These are phyloP conservation scores for Candida ficus DNA, from an alignment of 805 yeast species.

Conservation along the genomic window DNA sequence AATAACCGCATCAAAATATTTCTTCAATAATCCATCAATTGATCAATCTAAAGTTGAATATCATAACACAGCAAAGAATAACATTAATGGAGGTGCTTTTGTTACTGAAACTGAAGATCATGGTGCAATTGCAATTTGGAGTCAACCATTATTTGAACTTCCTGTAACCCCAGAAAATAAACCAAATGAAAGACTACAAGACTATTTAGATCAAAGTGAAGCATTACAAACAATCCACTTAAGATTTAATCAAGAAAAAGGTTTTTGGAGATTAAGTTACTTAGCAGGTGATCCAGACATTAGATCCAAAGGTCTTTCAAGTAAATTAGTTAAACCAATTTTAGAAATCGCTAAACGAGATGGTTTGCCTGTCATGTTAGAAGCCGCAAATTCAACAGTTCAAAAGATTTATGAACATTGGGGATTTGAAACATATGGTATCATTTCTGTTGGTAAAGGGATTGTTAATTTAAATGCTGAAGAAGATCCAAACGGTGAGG, in stretches of 20 bases:
- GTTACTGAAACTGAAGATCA: slow-evolving; percentile 1
- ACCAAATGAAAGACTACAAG: too few species aligned
- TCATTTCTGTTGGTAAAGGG: slow-evolving; percentile 2
- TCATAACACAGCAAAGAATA: background rate
- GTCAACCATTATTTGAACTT: too few species aligned
- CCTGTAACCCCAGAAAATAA: too few species aligned
- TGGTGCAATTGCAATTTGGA: background rate
- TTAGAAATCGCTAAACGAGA: slow-evolving; percentile 5
- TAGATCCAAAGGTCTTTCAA: slow-evolving; percentile 7
- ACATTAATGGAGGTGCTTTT: background rate
- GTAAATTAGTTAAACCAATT: slow-evolving; percentile 10
- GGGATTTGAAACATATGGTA: slow-evolving; percentile 7
- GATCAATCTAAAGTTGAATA: background rate
- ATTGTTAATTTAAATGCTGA: background rate
- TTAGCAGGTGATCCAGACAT: slow-evolving; percentile 11
- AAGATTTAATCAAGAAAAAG: background rate
- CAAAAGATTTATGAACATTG: slow-evolving; percentile 11
- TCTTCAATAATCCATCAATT: background rate
- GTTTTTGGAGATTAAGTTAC: slow-evolving; percentile 6
- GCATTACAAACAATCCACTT: too few species aligned
- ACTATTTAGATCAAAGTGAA: too few species aligned
- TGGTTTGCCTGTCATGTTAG: slow-evolving; percentile 9
- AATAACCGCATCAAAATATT: background rate
- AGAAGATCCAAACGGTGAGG: slow-evolving; percentile 5
- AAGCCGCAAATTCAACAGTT: slow-evolving; percentile 9